phyloP scores from a whole-genome alignment of 78 protist genomes.

The Protostelium mycophagum region DNA sequence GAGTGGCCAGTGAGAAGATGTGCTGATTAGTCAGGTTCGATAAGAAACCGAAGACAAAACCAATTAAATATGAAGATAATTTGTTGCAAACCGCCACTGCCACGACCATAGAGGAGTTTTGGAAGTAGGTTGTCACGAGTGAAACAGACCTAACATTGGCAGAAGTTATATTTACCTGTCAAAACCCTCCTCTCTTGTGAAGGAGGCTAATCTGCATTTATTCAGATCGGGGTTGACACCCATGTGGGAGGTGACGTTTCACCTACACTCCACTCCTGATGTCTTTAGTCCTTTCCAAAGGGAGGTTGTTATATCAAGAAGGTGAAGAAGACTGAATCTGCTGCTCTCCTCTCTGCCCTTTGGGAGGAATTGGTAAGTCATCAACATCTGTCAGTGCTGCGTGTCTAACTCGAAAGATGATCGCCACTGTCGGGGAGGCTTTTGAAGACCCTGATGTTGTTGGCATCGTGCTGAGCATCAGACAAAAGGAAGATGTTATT shows the following conservation, averaged over 20 bases:
- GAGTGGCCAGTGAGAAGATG: too few relatives aligned
- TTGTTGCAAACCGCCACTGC: neutral
- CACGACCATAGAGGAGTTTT: neutral
- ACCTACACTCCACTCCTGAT: neutral
- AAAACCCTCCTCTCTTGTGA: neutral
- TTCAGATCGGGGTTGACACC: neutral
- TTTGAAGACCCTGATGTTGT: neutral
- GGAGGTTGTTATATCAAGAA: neutral
- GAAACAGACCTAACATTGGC: neutral
- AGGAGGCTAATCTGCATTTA: neutral
- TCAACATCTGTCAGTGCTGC: neutral
- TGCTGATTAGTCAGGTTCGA: too few relatives aligned
- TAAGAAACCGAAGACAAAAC: neutral
- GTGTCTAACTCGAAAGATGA: neutral
- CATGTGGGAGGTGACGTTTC: neutral
- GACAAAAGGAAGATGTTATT: neutral
- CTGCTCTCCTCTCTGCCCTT: neutral
- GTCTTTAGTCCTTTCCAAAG: neutral
- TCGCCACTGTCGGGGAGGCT: neutral
- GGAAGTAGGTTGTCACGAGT: neutral
- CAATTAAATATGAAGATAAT: neutral
- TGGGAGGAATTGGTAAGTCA: neutral
- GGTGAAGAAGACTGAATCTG: neutral
- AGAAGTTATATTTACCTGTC: neutral
- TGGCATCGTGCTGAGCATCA: neutral